Evolutionary conservation across 129 eudicot species (phyloP), one percentile per base, ranked within the genome.

Genomic region (Tagetes patula): DNA sequence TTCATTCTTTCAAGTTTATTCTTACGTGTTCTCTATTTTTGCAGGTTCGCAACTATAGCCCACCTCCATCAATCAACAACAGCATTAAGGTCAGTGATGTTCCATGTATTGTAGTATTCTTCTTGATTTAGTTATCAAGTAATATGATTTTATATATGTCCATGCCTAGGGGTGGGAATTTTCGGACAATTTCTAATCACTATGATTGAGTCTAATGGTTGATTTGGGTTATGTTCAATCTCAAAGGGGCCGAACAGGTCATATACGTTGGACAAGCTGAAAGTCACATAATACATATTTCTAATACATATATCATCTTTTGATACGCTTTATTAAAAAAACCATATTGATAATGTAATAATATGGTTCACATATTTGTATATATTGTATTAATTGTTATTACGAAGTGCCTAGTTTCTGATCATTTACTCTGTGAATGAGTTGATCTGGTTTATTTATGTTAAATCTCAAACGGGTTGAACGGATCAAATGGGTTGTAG

Each of bases 61-160:
- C 87, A 3, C 83, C 87, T 69, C 96, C 98, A 77, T 67, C 96
- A n/a, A 89, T 94, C 52, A 94, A 94, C 89, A 89, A 77, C 80
- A 86, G 95, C 76, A 87, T 93, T 59, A 93, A 93, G 95, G 96
- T 89, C 75, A 69, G 84, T 67, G 72, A 39, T 45, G 43, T 56
- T 36, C 38, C 43, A 64, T 72, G 52, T 83, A 40, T 66, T 53
- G 46, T 8, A 33, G 3, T 60, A 47, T 66, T n/a, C n/a, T 58
- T 70, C 32, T 54, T 3, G 31, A 32, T 12, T 37, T 47, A 42
- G 68, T 12, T 48, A 65, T 36, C 4, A 30, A 46, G 79, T 37
- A 34, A 53, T 69, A 27, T 42, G 70, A 47, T 48, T 41, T 9
- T 69, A 37, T 47, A 31, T 32, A 58, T 60, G 54, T 33, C 30